phyloP scores from a whole-genome alignment of 257 asterid genomes.

The Galeopsis tetrahit region DNA sequence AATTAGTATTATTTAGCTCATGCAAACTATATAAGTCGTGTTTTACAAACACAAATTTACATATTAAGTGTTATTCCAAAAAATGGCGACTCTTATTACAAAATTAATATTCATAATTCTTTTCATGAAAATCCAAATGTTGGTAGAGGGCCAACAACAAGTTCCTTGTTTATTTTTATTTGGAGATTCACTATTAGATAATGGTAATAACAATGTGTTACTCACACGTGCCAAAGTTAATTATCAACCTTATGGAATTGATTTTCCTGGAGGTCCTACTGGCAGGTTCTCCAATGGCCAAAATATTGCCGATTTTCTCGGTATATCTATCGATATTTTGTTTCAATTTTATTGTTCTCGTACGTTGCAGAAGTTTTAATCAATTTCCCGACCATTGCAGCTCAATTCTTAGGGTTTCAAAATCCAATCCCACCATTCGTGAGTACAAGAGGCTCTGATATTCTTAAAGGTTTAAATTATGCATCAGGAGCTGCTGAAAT shows the following conservation, averaged over 20 bases:
- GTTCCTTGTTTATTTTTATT: no score
- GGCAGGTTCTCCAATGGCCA: constrained; percentile 57
- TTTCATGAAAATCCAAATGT: no score
- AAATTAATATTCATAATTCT: constrained; percentile 9
- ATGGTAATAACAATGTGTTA: no score
- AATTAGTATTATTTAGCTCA: background rate
- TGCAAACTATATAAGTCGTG: constrained; percentile 11
- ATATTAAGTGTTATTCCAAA: background rate
- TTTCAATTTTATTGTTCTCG: background rate
- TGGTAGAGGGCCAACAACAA: no score
- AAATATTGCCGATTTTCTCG: constrained; percentile 44
- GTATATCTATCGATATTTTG: constrained; percentile 21
- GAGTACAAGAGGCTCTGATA: constrained; percentile 30
- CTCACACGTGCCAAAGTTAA: no score
- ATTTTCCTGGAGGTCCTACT: constrained; percentile 51
- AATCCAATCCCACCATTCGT: constrained; percentile 48
- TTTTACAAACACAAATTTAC: background rate
- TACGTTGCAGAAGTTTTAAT: background rate
- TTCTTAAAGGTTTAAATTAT: constrained; percentile 40
- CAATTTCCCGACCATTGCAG: constrained; percentile 32
- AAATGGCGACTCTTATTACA: constrained; percentile 9
- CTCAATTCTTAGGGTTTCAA: constrained; percentile 45
- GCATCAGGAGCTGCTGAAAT: constrained; percentile 46
- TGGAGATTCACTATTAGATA: no score
- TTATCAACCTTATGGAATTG: constrained; percentile 52